Evolutionary conservation across 2,329 filamentous ascomycete genomes (phyloP).

Genomic region (Aspergillus ochraceus): DNA sequence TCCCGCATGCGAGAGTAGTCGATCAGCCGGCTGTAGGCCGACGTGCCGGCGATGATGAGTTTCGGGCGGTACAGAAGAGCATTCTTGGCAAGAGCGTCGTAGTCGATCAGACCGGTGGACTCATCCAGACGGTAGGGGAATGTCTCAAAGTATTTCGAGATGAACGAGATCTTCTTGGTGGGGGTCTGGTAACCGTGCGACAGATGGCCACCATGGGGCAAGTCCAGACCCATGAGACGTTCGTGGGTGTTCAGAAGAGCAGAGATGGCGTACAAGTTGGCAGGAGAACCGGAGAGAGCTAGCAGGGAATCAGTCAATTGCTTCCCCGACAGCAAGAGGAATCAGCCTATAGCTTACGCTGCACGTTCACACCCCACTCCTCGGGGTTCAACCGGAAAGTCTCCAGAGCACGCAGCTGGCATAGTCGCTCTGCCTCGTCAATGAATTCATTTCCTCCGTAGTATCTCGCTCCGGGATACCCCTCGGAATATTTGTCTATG

Average conservation of each 20-base stretch:
- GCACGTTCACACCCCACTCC: constrained; percentile 97
- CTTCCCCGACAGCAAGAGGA: constrained; percentile 1
- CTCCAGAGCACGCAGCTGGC: constrained; percentile 85
- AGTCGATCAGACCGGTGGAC: constrained; percentile 91
- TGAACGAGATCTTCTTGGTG: constrained; percentile 91
- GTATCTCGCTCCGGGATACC: constrained; percentile 93
- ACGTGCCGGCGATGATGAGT: constrained; percentile 93
- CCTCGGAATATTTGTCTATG: constrained; percentile 95
- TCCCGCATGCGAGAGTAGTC: constrained; percentile 96
- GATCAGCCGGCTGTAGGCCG: constrained; percentile 96
- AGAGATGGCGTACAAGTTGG: constrained; percentile 83
- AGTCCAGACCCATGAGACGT: constrained; percentile 92
- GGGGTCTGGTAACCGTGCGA: constrained; percentile 98
- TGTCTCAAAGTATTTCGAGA: constrained; percentile 99
- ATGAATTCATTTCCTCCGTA: constrained; percentile 98
- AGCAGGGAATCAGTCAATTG: background rate
- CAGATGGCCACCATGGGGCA: constrained; percentile 91
- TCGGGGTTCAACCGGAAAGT: constrained; percentile 79
- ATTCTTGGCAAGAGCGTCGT: constrained; percentile 86
- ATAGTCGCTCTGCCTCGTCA: constrained; percentile 83
- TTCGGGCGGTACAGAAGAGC: constrained; percentile 92
- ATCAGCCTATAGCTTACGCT: constrained; percentile 57
- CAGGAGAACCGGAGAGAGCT: constrained; percentile 75
- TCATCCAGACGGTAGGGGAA: constrained; percentile 84
- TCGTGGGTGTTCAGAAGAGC: constrained; percentile 95